Evolutionary conservation across 768 basidiomycete species (phyloP), one percentile per base, ranked within the genome.

Genomic region (Amanita molliuscula): DNA sequence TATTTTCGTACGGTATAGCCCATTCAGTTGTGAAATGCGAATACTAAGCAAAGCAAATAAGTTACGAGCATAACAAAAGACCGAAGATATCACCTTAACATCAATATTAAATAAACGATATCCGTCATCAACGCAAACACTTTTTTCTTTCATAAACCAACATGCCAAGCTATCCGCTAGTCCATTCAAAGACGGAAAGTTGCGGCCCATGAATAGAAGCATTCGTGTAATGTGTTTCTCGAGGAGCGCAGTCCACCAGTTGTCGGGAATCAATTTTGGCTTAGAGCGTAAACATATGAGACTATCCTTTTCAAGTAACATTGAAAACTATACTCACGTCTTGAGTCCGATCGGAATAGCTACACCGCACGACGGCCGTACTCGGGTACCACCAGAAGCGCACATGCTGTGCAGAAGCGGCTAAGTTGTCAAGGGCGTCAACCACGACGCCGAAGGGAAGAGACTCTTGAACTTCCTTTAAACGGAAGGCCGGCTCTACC

Each of bases 351-450:
- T 89, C 76, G 28, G 84, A 75, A 54, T 80, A 71, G 59, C 82
- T 86, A 45, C 87, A 76, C 33, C 88, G 77, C 44, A 95, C 73
- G 29, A 67, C 66, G 51, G 83, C 82, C 11, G 80, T 75, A 44
- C 86, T 81, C 2, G 94, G 92, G 67, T 83, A 95, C 94, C 94
- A 99, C 89, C 90, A 96, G 15, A 92, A 74, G 15, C 92, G 75
- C n/a, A 89, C 87, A 62, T 96, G 91, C 65, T 99, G 79, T 2
- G 88, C 82, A n/a, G 80, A 70, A 44, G 57, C 59, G 25, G 73
- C 78, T 44, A 88, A 61, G 2, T 62, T 52, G 51, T 85, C 77
- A n/a, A 90, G 59, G 47, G 72, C 65, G 25, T 64, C 57, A 48
- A 88, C 59, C 54, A 79, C 76, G n/a, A 79, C 69, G 35, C 80